Evolutionary conservation across 306 rosid species (phyloP).

Genomic region (Ormosia semicastrata): DNA sequence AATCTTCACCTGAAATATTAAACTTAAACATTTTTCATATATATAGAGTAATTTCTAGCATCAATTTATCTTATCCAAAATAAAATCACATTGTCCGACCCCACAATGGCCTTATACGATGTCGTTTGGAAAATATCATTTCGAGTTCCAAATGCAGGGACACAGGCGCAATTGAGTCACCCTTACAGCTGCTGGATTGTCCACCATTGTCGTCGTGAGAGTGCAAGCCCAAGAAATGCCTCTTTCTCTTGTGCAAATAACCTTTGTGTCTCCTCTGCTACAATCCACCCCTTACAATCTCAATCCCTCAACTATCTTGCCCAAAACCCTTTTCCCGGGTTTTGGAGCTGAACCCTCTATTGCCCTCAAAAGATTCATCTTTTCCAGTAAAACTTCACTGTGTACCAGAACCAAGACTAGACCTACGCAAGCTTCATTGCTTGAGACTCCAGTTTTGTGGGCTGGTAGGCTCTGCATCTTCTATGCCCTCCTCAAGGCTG

Average conservation of each 20-base stretch:
- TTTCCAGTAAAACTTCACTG: slow-evolving; percentile 28
- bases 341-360: slow-evolving; percentile 24
- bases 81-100: too few species aligned
- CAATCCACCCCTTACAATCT: slow-evolving; percentile 21
- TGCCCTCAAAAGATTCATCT: slow-evolving; percentile 38
- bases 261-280: slow-evolving; percentile 34
- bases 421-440: slow-evolving; percentile 55
- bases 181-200: neutral
- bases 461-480: slow-evolving; percentile 80
- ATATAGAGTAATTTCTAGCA: too few species aligned
- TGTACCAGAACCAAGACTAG: neutral
- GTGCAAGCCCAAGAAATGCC: slow-evolving; percentile 42
- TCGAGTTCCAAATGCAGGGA: neutral
- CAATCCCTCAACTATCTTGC: slow-evolving; percentile 26
- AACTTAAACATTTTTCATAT: too few species aligned
- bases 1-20: too few species aligned
- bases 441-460: slow-evolving; percentile 86
- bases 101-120: neutral
- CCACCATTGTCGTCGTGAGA: neutral
- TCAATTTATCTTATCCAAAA: too few species aligned
- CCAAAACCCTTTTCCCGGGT: slow-evolving; percentile 52
- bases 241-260: slow-evolving; percentile 52
- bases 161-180: neutral
- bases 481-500: slow-evolving; percentile 83
- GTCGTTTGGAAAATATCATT: neutral